Evolutionary conservation across 1,284 basidiomycete species (phyloP), one percentile per base, ranked within the genome.

Genomic region (Amylostereum chailletii): DNA sequence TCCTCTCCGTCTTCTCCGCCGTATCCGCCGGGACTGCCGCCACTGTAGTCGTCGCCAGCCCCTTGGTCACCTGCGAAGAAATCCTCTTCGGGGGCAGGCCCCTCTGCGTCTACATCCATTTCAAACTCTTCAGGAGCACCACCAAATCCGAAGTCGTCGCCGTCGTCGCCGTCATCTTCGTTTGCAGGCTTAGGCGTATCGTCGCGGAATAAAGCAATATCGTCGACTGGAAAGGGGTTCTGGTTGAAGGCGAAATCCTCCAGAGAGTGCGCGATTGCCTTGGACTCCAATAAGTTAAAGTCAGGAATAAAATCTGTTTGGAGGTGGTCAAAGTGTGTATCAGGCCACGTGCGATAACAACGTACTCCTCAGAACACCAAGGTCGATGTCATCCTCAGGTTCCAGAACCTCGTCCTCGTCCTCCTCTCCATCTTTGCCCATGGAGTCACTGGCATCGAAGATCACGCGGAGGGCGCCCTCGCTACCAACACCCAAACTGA

Each of bases 391-490:
- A 52, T 90, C 79, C 54, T 76, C 72, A 7, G 77, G 77, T 53
- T 88, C 87, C 36, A 67, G 63, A 9, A 77, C 72, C 27, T 81
- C 76, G 32, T 76, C 76, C 36, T 19, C 19, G 19, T 80, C 81
- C 26, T 90, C 91, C 41, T 89, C 90, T 4, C 84, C 86, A 6
- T 81, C 77, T 54, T 84, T 86, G 55, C 83, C 71, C 72, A 83
- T 84, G 0, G 91, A 89, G 62, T 98, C 96, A 50, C 94, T 88
- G 3, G 94, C 94, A 65, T 99, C 95, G 60, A 99, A 99, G 33
- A 99, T 90, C 44, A 99, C 89, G 51, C 93, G 77, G 62, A 96
- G 77, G 36, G 81, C 82, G 3, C 88, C 85, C 55, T 96, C 92
- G 26, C 81, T 80, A 4, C 90, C 89, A 3, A 84, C 70, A 11